A percentile compares a stretch with the other conserved stretches of the same genome.
Conservation (phyloP, 176 grass and related monocot genomes). For the Cenchrus purpureus region DNA sequence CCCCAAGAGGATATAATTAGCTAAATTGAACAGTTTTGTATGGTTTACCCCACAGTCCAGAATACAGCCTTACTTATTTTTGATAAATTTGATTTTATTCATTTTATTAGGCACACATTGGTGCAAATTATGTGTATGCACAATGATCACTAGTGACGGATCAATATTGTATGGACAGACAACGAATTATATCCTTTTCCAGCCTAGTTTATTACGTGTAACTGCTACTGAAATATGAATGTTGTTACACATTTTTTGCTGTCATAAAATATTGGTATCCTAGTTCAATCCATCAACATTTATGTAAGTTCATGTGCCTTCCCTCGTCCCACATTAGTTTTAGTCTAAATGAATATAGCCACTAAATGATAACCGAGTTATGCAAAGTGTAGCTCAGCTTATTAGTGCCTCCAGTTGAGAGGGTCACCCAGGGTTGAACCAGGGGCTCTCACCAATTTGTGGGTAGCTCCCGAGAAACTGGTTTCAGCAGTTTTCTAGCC, state of each 20-base stretch:
- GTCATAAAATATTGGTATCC: background rate
- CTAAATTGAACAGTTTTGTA: conserved; percentile 1
- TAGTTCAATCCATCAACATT: background rate
- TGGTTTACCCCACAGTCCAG: conserved; percentile 24
- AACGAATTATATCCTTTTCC: background rate
- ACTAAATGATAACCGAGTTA: background rate
- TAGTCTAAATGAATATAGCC: background rate
- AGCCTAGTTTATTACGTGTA: conserved; percentile 4
- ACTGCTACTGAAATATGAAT: background rate
- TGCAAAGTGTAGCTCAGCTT: background rate
- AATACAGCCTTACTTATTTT: conserved; percentile 18
- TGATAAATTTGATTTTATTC: conserved; percentile 27
- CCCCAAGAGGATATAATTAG: conserved; percentile 6
- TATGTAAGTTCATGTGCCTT: background rate
- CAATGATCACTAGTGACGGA: conserved; percentile 22
- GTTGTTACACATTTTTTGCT: background rate
- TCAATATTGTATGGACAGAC: background rate
- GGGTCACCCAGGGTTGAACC: background rate
- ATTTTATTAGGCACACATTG: background rate
- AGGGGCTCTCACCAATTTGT: background rate
- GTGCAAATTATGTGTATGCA: conserved; percentile 26
- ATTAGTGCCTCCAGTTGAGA: background rate
- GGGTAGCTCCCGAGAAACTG: too few relatives aligned
- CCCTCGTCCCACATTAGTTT: background rate
- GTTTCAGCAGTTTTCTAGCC: background rate